These are phyloP conservation scores for Caryopteris hybrid DNA, from an alignment of 305 asterid genomes.

Conservation along the genomic window DNA sequence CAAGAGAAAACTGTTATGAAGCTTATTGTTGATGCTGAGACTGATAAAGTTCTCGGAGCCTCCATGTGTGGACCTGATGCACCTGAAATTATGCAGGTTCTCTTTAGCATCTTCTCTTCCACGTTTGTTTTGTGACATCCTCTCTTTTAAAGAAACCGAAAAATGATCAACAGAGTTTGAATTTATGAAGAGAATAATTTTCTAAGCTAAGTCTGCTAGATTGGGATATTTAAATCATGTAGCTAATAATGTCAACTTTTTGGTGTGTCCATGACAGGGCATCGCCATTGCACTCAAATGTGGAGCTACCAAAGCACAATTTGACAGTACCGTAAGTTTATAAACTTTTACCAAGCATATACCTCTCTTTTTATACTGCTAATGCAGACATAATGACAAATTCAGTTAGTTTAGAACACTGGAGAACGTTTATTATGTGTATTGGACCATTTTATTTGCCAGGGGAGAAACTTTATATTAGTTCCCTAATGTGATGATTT, in stretches of 20 bases:
- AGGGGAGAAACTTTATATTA: not conserved
- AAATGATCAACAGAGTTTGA: not conserved
- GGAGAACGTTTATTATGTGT: not conserved
- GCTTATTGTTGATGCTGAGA: constrained; percentile 82
- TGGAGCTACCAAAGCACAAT: constrained; percentile 98
- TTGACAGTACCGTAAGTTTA: constrained; percentile 83
- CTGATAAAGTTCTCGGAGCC: constrained; percentile 96
- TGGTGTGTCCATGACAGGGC: constrained; percentile 47
- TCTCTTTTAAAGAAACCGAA: not conserved
- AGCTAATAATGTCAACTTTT: not conserved
- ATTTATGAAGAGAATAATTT: not conserved
- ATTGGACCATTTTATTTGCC: not conserved
- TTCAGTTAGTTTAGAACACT: not conserved
- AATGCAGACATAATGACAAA: not conserved
- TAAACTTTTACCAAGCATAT: not conserved
- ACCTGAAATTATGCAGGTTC: constrained; percentile 97
- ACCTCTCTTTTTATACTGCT: not conserved
- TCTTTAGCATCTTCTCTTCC: not conserved
- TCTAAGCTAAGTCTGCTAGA: not conserved
- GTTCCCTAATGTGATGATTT: not conserved
- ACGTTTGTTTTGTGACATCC: not conserved
- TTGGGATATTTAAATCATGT: not conserved
- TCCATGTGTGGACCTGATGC: constrained; percentile 99
- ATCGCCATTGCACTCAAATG: constrained; percentile 89
- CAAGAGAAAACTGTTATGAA: constrained; percentile 93